Percentiles rank a stretch among this genome's conserved stretches.
Evolutionary conservation across 2,329 filamentous ascomycete genomes (phyloP).

Genomic region (Clarireedia monteithiana): DNA sequence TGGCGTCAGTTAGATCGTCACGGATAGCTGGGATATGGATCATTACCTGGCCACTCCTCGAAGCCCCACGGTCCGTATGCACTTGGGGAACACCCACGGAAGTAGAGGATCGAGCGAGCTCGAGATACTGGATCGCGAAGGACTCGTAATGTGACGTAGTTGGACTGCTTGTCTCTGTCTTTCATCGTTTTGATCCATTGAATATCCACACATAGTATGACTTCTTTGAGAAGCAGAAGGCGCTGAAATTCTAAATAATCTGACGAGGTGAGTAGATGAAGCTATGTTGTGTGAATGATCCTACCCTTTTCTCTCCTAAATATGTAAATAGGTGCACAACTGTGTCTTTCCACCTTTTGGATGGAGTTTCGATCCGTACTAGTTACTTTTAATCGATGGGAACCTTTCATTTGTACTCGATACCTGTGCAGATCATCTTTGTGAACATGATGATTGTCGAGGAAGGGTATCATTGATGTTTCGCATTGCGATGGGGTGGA

Average conservation of each 20-base stretch:
- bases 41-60: constrained; percentile 18
- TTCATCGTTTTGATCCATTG: constrained; percentile 13
- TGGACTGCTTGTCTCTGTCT: constrained; percentile 12
- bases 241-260: constrained; percentile 17
- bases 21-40: not conserved
- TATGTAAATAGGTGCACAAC: constrained; percentile 13
- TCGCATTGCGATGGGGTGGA: constrained; percentile 6
- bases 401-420: constrained; percentile 17
- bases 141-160: constrained; percentile 15
- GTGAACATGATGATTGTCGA: constrained; percentile 16
- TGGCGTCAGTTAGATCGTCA: not conserved
- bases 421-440: constrained; percentile 13
- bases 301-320: constrained; percentile 18
- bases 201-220: constrained; percentile 12
- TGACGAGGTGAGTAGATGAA: not conserved
- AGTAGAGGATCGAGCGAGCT: constrained; percentile 16
- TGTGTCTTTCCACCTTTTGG: constrained; percentile 5
- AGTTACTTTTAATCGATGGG: constrained; percentile 15
- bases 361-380: not conserved
- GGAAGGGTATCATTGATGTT: constrained; percentile 21
- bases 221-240: constrained; percentile 13
- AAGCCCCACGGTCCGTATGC: constrained; percentile 14
- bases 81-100: constrained; percentile 8
- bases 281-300: not conserved
- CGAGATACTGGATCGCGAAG: constrained; percentile 13